phyloP scores from a whole-genome alignment of 1,139 yeast genomes.

The Candida buenavistaensis region DNA sequence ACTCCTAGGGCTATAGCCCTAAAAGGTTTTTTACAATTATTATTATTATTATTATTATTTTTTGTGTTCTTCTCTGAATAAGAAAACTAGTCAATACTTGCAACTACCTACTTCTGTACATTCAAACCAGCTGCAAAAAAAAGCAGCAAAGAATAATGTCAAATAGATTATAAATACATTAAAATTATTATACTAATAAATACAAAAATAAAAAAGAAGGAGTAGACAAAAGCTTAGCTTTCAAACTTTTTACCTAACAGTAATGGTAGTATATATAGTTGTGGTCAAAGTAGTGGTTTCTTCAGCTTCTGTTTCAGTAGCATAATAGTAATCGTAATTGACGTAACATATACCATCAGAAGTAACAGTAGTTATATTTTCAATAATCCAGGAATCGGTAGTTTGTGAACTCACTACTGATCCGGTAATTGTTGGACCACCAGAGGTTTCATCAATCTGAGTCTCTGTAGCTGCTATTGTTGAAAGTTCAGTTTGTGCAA shows the following conservation, averaged over 20 bases:
- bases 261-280: conserved; percentile 40
- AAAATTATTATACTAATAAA: not conserved
- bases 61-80: not conserved
- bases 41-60: not conserved
- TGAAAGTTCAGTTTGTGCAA: too few species aligned
- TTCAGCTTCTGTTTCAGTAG: conserved; percentile 28
- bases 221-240: too few species aligned
- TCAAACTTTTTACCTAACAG: conserved; percentile 13
- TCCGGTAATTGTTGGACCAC: conserved; percentile 33
- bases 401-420: conserved; percentile 33
- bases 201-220: too few species aligned
- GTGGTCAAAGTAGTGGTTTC: conserved; percentile 41
- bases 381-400: conserved; percentile 40
- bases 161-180: not conserved
- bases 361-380: conserved; percentile 33
- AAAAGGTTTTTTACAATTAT: not conserved
- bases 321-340: conserved; percentile 43
- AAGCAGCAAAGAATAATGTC: not conserved
- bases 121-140: conserved; percentile 2
- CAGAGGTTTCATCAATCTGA: conserved; percentile 12
- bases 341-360: conserved; percentile 40
- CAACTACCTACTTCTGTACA: too few species aligned
- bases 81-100: too few species aligned
- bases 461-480: conserved; percentile 9
- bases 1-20: conserved; percentile 7